Evolutionary conservation across 176 grass and related monocot genomes (phyloP), one percentile per base, ranked within the genome.

Genomic region (Oryza punctata): DNA sequence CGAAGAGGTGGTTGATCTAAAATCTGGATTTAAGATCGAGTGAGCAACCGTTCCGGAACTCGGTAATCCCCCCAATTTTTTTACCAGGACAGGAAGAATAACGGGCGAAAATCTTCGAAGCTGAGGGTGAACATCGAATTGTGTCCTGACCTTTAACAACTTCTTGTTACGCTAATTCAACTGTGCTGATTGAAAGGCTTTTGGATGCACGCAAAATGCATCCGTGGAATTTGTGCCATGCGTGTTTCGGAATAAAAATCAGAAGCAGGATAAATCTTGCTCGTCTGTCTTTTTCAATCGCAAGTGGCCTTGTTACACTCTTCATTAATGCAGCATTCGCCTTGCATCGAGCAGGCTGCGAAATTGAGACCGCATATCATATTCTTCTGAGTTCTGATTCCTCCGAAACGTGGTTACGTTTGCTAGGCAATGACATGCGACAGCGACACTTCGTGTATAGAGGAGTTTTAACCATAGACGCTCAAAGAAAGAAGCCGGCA

Each of bases 11-110:
- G 84, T 92, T 77, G 85, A 88, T 75, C 81, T 82, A 21, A 64
- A 83, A 23, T 87, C 81, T 57, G 87, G 81, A 67, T 99, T 96
- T 75, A 94, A 79, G 73, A 91, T 96, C 29, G 44, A 79, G 24
- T 92, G 85, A 88, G 29, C 8, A 27, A 33, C 24, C 28, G 40
- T 4, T 1, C 12, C 28, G 47, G 24, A 13, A 67, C 45, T 28
- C 1, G 32, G 43, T 65, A 24, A 72, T 65, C 29, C 19, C 25
- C 66, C 75, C 66, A 7, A 16, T 45, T 7, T 73, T 69, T 65
- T 73, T 50, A 67, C n/a, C 43, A 57, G 2, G 65, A 38, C 8
- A 35, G 26, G 67, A 35, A 78, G 26, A 90, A 90, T 90, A 82
- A 86, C 35, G 71, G 19, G 16, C 5, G 37, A 33, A 32, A 44